Evolutionary conservation across 1,284 basidiomycete species (phyloP).

Genomic region (Cystobasidium sp.): DNA sequence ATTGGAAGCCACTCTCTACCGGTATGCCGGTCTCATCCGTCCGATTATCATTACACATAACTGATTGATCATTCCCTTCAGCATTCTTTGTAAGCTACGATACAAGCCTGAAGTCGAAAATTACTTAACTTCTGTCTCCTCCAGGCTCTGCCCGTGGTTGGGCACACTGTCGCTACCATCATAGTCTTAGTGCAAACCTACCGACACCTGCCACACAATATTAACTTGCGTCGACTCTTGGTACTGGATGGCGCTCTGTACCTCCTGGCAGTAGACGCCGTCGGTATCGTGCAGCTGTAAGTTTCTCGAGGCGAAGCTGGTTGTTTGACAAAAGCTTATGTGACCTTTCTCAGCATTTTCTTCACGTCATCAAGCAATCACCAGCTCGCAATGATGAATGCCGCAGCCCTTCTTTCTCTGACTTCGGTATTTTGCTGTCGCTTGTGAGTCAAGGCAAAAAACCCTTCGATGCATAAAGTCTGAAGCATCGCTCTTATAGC

Average conservation of each 20-base stretch:
- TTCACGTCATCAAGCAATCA: slow-evolving; percentile 1
- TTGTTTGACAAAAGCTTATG: not conserved
- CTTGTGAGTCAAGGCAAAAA: slow-evolving; percentile 12
- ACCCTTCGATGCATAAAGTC: not conserved
- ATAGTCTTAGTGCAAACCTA: slow-evolving; percentile 5
- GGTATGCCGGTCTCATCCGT: not conserved
- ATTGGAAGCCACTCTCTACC: slow-evolving; percentile 2
- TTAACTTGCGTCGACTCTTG: slow-evolving; percentile 6
- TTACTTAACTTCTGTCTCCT: not conserved
- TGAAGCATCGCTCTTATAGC: not conserved
- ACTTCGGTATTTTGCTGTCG: slow-evolving; percentile 43
- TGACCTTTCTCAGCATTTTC: slow-evolving; percentile 14
- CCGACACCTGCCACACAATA: slow-evolving; percentile 11
- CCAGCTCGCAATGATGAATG: slow-evolving; percentile 34
- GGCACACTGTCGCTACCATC: slow-evolving; percentile 22
- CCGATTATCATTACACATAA: not conserved
- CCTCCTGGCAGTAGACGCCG: slow-evolving; percentile 26
- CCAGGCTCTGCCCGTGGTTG: slow-evolving; percentile 25
- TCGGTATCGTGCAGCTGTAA: slow-evolving; percentile 30
- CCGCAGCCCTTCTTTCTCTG: slow-evolving; percentile 18
- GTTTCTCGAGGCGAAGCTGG: not conserved
- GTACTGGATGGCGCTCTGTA: slow-evolving; percentile 37
- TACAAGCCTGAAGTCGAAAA: not conserved
- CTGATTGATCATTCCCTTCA: not conserved
- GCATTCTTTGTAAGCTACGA: slow-evolving; percentile 6